Evolutionary conservation across 2,329 filamentous ascomycete genomes (phyloP), one percentile per base, ranked within the genome.

Genomic region (Juglanconis juglandina): DNA sequence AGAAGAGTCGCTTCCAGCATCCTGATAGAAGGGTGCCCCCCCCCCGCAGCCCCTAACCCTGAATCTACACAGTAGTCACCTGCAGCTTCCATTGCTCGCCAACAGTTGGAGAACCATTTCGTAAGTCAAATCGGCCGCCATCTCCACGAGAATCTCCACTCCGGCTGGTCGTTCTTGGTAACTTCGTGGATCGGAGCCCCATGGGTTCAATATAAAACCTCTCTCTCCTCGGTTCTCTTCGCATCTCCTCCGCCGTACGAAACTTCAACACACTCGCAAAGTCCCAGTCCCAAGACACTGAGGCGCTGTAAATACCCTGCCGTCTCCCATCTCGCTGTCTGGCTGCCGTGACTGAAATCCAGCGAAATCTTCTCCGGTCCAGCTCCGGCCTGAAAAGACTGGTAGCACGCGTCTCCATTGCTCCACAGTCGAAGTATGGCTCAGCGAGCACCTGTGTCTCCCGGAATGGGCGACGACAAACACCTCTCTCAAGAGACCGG

Each of bases 351-450:
- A 42, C 39, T 14, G 39, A 42, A 10, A 14, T 5, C 39, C 39
- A 42, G 17, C 17, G 17, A 17, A 30, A 8, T 13, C 33, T 11
- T 7, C 32, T 51, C 32, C 32, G 37, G 14, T 53, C n/a, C 14
- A 53, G 34, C 47, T 57, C 47, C 17, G 60, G 63, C 71, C 72
- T 69, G 72, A 75, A 76, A 74, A 74, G 74, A 77, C 78, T 76
- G 70, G 71, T 76, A 78, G 78, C 79, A 81, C 70, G 77, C 79
- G 68, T 73, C 65, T 76, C 78, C 79, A 80, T 82, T 82, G 79
- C 78, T 80, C 71, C 75, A 68, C 66, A 72, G 77, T 77, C 75
- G 32, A 68, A 78, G 74, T 76, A 81, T 81, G 80, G 77, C 77
- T 66, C 67, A 73, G 62, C 67, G 67, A 63, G 63, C 68, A 62